phyloP scores from a whole-genome alignment of 768 basidiomycete genomes.

The Saitozyma podzolica region DNA sequence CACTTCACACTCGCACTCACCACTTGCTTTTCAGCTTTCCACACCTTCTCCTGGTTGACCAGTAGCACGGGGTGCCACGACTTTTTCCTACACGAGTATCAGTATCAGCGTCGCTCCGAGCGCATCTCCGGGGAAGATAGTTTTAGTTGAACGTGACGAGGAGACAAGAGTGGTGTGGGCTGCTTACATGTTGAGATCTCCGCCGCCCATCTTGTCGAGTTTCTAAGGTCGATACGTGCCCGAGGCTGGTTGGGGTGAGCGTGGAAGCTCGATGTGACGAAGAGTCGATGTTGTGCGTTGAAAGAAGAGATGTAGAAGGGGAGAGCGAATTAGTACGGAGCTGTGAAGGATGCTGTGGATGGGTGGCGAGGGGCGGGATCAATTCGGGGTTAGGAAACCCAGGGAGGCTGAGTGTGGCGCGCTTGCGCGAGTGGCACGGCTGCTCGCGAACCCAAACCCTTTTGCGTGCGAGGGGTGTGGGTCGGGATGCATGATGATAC shows the following conservation, averaged over 20 bases:
- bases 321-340: no score
- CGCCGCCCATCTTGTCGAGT: slow-evolving; percentile 85
- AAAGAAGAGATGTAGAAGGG: no score
- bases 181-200: slow-evolving; percentile 93
- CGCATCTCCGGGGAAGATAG: not conserved
- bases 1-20: slow-evolving; percentile 57
- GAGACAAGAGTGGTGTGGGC: not conserved
- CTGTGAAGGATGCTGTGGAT: no score
- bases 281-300: no score
- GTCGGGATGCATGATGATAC: no score
- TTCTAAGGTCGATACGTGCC: not conserved
- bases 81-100: slow-evolving; percentile 55
- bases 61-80: slow-evolving; percentile 98
- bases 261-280: no score
- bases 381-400: no score
- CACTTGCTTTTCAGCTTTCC: slow-evolving; percentile 97
- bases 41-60: slow-evolving; percentile 98
- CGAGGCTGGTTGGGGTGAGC: not conserved
- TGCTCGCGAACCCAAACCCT: no score
- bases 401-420: no score
- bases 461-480: no score
- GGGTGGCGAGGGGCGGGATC: no score
- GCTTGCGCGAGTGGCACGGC: no score
- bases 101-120: slow-evolving; percentile 4
- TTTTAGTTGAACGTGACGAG: not conserved